phyloP scores from a whole-genome alignment of 2,329 filamentous ascomycete genomes.

The Cladosporium halotolerans region DNA sequence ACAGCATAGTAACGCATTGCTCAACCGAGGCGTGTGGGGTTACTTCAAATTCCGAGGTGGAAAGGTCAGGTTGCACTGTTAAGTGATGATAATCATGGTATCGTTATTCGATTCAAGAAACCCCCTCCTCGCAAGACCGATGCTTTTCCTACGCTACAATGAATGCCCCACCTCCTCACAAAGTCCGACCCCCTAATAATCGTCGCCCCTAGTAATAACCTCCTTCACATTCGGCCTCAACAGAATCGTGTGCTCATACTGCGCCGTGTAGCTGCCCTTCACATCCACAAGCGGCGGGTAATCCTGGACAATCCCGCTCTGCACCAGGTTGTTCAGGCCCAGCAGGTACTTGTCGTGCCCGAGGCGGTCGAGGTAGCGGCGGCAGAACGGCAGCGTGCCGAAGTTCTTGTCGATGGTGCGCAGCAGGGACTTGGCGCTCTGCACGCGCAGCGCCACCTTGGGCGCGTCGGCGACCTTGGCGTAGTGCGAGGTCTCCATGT shows the following conservation, averaged over 20 bases:
- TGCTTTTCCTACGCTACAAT: not conserved
- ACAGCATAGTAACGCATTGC: not conserved
- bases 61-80: not conserved
- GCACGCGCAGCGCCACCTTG: constrained; percentile 36
- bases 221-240: constrained; percentile 37
- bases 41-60: not conserved
- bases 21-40: no score
- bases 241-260: constrained; percentile 54
- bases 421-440: constrained; percentile 51
- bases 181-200: not conserved
- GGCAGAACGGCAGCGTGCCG: constrained; percentile 55
- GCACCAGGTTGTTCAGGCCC: constrained; percentile 53
- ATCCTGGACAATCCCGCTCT: constrained; percentile 51
- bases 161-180: not conserved
- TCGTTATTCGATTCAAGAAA: constrained; percentile 2
- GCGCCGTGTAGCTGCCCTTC: constrained; percentile 56
- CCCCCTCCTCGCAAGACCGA: not conserved
- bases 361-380: constrained; percentile 59
- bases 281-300: constrained; percentile 54
- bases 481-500: constrained; percentile 36
- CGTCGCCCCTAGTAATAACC: constrained; percentile 33
- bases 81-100: constrained; percentile 3
- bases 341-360: constrained; percentile 54
- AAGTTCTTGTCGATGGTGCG: constrained; percentile 58
- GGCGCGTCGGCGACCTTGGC: constrained; percentile 31